phyloP scores from a whole-genome alignment of 805 yeast genomes.

The Cyberlindnera americana region DNA sequence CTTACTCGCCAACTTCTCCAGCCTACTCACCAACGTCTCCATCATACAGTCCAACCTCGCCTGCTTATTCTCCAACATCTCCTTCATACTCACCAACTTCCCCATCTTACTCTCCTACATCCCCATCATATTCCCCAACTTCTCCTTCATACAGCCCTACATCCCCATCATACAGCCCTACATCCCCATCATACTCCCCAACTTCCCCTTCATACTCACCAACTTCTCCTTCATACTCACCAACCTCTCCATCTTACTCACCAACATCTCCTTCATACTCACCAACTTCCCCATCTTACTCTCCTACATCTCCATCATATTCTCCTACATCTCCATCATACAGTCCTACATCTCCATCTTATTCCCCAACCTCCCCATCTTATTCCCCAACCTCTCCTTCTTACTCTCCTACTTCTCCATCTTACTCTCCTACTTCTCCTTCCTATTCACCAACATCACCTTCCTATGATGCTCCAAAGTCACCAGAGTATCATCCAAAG shows the following conservation, averaged over 20 bases:
- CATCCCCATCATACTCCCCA: conserved; percentile 69
- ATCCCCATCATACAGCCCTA: conserved; percentile 73
- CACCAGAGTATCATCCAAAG: conserved; percentile 16
- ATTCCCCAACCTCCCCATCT: conserved; percentile 42
- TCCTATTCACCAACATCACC: conserved; percentile 20
- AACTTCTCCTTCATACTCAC: conserved; percentile 63
- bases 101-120: conserved; percentile 75
- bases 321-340: conserved; percentile 67
- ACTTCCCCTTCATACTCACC: conserved; percentile 73
- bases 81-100: conserved; percentile 73
- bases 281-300: conserved; percentile 54
- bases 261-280: conserved; percentile 60
- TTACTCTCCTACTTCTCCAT: conserved; percentile 44
- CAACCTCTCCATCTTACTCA: conserved; percentile 51
- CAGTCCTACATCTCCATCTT: conserved; percentile 55
- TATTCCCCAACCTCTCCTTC: conserved; percentile 41
- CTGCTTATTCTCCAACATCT: conserved; percentile 73
- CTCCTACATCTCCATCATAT: conserved; percentile 46
- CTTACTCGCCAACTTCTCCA: conserved; percentile 67
- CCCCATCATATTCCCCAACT: conserved; percentile 68
- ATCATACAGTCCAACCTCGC: conserved; percentile 63
- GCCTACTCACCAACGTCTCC: conserved; percentile 75
- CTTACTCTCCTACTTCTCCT: conserved; percentile 36
- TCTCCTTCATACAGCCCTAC: conserved; percentile 83
- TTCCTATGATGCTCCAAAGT: conserved; percentile 17